Base-by-base conservation (phyloP, 495 filamentous ascomycete genomes). In the Bacidia gigantensis region DNA sequence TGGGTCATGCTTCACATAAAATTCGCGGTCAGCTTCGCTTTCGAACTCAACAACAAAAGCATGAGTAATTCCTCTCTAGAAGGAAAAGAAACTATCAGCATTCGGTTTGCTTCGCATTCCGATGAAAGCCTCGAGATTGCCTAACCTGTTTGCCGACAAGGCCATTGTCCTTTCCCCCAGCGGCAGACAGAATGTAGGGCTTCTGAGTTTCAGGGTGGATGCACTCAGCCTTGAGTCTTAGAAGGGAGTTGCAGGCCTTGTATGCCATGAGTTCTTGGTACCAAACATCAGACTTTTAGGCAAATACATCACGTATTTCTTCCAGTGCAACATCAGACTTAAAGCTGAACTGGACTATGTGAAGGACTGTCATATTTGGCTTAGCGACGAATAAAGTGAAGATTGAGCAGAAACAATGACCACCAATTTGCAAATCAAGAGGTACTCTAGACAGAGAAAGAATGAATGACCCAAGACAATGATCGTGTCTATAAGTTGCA, bases 21-120 rank as follows among this genome's bases (percentile, higher is more conserved):
- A 82, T n/a, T 75, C 60, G 17, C 75, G 64, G 54, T 83, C 79
- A 51, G 73, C 71, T 10, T 61, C 56, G 25, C 63, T 77, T 14
- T 71, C 74, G 54, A 87, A 86, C 55, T 82, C 74, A 11, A 73
- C 61, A 0, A 84, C 69, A 53, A 85, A 86, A 1, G 62, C 77
- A 57, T 88, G 79, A 2, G 74, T 73, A 39, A 75, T 69, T 0
- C 68, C 75, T n/a, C 64, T 62, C 74, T 82, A 39, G 3, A 44
- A 14, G 12, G 9, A 2, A 3, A 17, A 23, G 14, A 14, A 14
- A 35, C 29, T 7, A 35, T 35, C 14, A 35, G n/a, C n/a, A n/a
- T n/a, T n/a, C n/a, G n/a, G n/a, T n/a, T n/a, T n/a, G n/a, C n/a
- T n/a, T n/a, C n/a, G n/a, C n/a, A n/a, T n/a, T n/a, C n/a, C n/a